Evolutionary conservation across 106 monocot genomes (phyloP), one percentile per base, ranked within the genome.

Genomic region (Gastrodia elata): DNA sequence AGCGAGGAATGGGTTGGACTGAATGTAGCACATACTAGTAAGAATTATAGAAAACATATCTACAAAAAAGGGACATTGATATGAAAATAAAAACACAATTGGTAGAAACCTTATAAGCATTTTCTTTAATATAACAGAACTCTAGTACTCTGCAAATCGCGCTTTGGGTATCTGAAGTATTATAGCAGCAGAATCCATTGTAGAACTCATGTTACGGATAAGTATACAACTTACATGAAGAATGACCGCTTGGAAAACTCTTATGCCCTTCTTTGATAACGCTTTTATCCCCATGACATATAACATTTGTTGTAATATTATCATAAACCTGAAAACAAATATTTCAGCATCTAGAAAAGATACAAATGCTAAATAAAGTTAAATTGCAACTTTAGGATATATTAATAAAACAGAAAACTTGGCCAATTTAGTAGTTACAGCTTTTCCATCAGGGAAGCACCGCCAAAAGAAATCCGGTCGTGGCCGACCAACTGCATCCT

Each of bases 401-500:
- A 39, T 22, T 26, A 18, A 26, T 44, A 39, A 70, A 74, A 74
- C 0, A 77, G 20, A 35, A 18, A 38, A 34, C 18, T 22, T 64
- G 18, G 28, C 8, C 24, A 37, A 35, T 39, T 25, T 25, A 77
- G 26, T 0, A 44, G 65, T 15, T 58, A 87, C 84, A 30, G 69
- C 79, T 73, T 76, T 84, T 43, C 91, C 94, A 83, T 94, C 88
- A 67, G 94, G 91, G 65, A 94, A 94, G 80, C 94, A 94, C 0
- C 94, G 88, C 91, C 86, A 91, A 67, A 87, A 91, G 73, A 94
- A 94, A 80, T 94, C 88, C 39, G 94, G 94, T 1, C 91, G 82
- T 72, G 94, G 94, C 65, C 94, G 80, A 75, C 94, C 94, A 76
- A 91, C 91, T 75, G 81, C 94, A 86, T 88, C 91, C 77, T 94